Conservation (phyloP, 2,329 filamentous ascomycete species). For the Trichophyton mentagrophytes region DNA sequence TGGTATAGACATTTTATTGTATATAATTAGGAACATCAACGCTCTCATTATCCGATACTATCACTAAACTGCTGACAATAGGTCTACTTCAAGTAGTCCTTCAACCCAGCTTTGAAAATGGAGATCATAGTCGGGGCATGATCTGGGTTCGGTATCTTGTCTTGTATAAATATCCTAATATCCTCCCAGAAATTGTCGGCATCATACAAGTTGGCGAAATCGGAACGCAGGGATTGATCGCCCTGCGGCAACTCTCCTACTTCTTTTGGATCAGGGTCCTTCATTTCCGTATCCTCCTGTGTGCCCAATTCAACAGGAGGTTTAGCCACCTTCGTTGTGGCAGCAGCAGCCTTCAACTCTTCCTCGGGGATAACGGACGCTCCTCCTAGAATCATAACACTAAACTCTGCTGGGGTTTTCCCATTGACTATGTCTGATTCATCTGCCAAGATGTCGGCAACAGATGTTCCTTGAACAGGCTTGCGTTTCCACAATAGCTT, state of each 20-base stretch:
- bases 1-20: not conserved
- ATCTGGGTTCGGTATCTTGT: slow-evolving; percentile 59
- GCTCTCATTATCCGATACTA: not conserved
- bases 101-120: slow-evolving; percentile 62
- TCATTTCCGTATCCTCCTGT: slow-evolving; percentile 8
- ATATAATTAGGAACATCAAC: not conserved
- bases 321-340: slow-evolving; percentile 15
- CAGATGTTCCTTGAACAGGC: slow-evolving; percentile 64
- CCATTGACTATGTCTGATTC: slow-evolving; percentile 33
- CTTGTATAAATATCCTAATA: slow-evolving; percentile 64
- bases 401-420: slow-evolving; percentile 54
- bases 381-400: slow-evolving; percentile 78
- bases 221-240: slow-evolving; percentile 32
- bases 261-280: not conserved
- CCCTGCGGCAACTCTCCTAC: slow-evolving; percentile 20
- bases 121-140: slow-evolving; percentile 50
- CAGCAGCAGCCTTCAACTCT: slow-evolving; percentile 20
- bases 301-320: not conserved
- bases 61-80: not conserved
- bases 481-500: slow-evolving; percentile 81
- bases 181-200: slow-evolving; percentile 74
- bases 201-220: slow-evolving; percentile 27
- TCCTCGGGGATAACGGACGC: slow-evolving; percentile 30
- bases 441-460: slow-evolving; percentile 56
- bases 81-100: slow-evolving; percentile 18